phyloP scores from a whole-genome alignment of 768 basidiomycete species.

The Tylopilus sp. region DNA sequence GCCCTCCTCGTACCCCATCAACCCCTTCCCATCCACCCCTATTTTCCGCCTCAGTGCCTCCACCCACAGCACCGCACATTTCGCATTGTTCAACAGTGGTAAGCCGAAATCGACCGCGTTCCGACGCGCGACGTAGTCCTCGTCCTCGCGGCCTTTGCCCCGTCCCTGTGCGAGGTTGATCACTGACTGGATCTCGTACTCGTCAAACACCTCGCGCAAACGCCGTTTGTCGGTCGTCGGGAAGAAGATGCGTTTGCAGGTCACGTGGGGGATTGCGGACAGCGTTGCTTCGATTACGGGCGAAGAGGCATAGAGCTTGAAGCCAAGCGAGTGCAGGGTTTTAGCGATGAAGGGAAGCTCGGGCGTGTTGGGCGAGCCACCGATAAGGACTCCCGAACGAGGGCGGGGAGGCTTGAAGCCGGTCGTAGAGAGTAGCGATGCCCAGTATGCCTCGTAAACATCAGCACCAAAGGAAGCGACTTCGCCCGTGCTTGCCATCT shows the following conservation, averaged over 20 bases:
- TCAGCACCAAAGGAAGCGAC: constrained; percentile 94
- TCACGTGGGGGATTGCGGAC: constrained; percentile 72
- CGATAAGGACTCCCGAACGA: constrained; percentile 85
- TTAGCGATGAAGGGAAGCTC: constrained; percentile 85
- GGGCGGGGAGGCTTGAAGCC: constrained; percentile 90
- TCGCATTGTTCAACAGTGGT: constrained; percentile 86
- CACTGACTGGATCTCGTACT: constrained; percentile 92
- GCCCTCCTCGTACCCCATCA: constrained; percentile 80
- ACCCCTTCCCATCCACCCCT: constrained; percentile 54
- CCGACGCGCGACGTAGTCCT: constrained; percentile 95
- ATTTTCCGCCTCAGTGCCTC: constrained; percentile 84
- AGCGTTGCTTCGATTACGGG: constrained; percentile 75
- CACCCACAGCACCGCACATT: constrained; percentile 86
- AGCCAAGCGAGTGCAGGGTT: constrained; percentile 78
- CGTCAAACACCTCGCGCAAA: constrained; percentile 88
- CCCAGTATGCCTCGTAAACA: constrained; percentile 95
- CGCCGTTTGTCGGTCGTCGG: constrained; percentile 95
- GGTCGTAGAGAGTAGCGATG: constrained; percentile 89
- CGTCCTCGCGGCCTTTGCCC: constrained; percentile 73
- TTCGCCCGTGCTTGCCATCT: constrained; percentile 98
- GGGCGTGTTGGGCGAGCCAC: constrained; percentile 84
- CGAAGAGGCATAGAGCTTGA: constrained; percentile 92
- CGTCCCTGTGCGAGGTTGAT: constrained; percentile 87
- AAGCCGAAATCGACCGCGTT: constrained; percentile 97
- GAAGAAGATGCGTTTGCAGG: constrained; percentile 90